A percentile compares a stretch with the other conserved stretches of the same genome.
Conservation (phyloP, 352 stramenopile species). For the Globisporangium parvum region DNA sequence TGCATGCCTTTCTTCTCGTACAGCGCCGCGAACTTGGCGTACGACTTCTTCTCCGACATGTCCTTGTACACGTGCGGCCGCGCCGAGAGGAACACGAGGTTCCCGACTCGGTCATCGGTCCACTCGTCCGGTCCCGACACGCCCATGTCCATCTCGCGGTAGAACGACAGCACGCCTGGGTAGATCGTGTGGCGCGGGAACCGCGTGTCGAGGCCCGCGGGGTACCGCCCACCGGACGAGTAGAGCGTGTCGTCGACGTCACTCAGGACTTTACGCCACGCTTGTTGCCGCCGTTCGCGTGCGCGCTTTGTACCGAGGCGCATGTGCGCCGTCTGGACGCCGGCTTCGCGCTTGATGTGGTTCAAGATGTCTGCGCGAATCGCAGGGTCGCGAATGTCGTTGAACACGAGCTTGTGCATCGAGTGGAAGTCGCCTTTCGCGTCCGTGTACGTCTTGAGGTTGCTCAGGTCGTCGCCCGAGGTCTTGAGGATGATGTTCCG, state of each 20-base stretch:
- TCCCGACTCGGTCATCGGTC: constrained; percentile 88
- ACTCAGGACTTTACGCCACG: constrained; percentile 98
- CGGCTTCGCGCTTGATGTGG: constrained; percentile 94
- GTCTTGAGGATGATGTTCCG: constrained; percentile 96
- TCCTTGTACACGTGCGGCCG: constrained; percentile 99
- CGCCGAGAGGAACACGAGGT: constrained; percentile 98
- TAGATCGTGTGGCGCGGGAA: constrained; percentile 94
- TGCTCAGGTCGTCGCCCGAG: constrained; percentile 93
- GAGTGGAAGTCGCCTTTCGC: constrained; percentile 95
- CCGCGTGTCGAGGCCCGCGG: constrained; percentile 91
- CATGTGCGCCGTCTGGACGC: constrained; percentile 92
- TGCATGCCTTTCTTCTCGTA: constrained; percentile 92
- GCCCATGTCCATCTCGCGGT: constrained; percentile 96
- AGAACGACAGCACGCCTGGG: constrained; percentile 97
- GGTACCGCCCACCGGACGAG: constrained; percentile 93
- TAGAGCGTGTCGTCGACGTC: constrained; percentile 98
- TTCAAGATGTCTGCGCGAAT: constrained; percentile 93
- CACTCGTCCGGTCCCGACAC: constrained; percentile 86
- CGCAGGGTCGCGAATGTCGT: constrained; percentile 87
- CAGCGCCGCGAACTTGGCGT: constrained; percentile 94
- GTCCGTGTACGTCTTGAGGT: constrained; percentile 96
- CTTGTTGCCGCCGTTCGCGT: constrained; percentile 70
- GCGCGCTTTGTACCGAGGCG: constrained; percentile 82
- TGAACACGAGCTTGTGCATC: constrained; percentile 98
- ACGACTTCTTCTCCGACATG: constrained; percentile 96